phyloP scores from a whole-genome alignment of 371 early-diverging fungal genomes.

The Saksenaea vasiformis region DNA sequence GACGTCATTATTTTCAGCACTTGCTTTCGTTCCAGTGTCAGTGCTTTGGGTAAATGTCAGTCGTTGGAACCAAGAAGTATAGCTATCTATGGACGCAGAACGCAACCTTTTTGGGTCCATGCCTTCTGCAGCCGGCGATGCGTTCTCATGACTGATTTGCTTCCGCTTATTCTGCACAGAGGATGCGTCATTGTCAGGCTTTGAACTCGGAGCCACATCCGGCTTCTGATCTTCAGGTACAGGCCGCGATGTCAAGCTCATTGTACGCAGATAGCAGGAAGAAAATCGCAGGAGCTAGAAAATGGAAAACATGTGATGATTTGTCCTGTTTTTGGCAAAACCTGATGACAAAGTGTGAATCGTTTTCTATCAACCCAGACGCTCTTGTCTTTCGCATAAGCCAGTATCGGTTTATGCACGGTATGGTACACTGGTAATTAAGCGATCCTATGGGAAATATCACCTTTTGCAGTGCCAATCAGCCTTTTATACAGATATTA shows the following conservation, averaged over 20 bases:
- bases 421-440: no score
- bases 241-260: background rate
- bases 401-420: no score
- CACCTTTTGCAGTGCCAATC: no score
- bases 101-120: conserved; percentile 9
- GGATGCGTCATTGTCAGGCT: background rate
- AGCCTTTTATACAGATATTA: no score
- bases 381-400: no score
- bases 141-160: background rate
- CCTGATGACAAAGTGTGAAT: background rate
- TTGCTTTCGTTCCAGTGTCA: background rate
- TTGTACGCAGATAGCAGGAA: background rate
- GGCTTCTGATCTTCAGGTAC: background rate
- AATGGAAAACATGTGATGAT: background rate
- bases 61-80: conserved; percentile 14
- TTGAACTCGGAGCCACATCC: background rate
- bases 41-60: conserved; percentile 7
- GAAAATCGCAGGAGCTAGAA: background rate
- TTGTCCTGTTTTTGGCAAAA: background rate
- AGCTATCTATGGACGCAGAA: conserved; percentile 12
- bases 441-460: no score
- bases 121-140: background rate
- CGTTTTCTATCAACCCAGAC: no score
- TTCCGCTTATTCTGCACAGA: background rate
- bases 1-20: background rate